Conservation (phyloP, 1,284 basidiomycete genomes). For the Melanopsichium pennsylvanicum region DNA sequence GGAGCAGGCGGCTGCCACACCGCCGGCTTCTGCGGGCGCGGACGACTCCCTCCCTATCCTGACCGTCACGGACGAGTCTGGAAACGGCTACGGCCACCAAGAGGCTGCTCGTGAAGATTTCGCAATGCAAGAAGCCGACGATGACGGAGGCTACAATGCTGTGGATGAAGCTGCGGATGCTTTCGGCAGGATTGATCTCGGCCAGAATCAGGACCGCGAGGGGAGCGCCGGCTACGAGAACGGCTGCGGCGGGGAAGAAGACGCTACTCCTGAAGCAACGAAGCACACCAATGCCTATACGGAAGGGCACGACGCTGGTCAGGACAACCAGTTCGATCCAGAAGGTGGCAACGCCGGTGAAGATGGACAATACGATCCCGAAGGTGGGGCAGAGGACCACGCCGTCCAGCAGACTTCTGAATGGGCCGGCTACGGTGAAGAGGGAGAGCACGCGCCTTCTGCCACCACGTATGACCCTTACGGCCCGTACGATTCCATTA, state of each 20-base stretch:
- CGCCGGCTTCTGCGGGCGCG: conserved; percentile 12
- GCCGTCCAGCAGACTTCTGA: conserved; percentile 5
- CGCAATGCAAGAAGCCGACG: background rate
- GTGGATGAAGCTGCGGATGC: conserved; percentile 22
- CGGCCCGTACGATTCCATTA: conserved; percentile 2
- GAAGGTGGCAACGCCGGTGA: conserved; percentile 4
- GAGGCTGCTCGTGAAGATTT: background rate
- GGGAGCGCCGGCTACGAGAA: background rate
- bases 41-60: conserved; percentile 34
- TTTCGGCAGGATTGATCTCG: conserved; percentile 16
- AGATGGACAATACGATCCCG: conserved; percentile 2
- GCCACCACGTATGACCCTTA: conserved; percentile 7
- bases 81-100: conserved; percentile 6
- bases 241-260: conserved; percentile 10
- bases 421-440: conserved; percentile 16
- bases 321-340: conserved; percentile 3
- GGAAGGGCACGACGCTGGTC: background rate
- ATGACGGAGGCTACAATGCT: background rate
- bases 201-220: conserved; percentile 1
- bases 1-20: conserved; percentile 39
- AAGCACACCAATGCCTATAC: background rate
- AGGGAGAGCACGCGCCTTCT: conserved; percentile 1
- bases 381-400: background rate
- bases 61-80: conserved; percentile 40
- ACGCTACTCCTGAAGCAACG: conserved; percentile 6